Evolutionary conservation across 768 basidiomycete genomes (phyloP).

Genomic region (Rhizopogon salebrosus): DNA sequence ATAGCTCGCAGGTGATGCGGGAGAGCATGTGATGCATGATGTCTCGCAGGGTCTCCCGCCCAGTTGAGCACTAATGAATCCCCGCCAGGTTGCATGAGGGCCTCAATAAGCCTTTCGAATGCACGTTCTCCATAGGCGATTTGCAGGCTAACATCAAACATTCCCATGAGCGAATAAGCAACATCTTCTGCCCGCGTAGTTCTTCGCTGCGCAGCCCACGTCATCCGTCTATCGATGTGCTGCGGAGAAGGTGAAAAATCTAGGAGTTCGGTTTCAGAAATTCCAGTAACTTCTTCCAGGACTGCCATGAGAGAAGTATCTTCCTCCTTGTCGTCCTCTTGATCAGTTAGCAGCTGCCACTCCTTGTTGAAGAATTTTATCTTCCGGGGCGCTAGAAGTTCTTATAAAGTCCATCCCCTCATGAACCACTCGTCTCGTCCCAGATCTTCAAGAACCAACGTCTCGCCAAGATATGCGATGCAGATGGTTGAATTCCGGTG

Average conservation of each 20-base stretch:
- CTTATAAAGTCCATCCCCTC: constrained; percentile 1
- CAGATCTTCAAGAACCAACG: not conserved
- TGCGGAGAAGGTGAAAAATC: not conserved
- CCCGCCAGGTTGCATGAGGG: not conserved
- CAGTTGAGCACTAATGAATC: constrained; percentile 3
- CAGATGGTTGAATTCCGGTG: not conserved
- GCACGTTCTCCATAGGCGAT: constrained; percentile 12
- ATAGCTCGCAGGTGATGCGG: not conserved
- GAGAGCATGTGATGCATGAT: not conserved
- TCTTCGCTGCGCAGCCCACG: constrained; percentile 11
- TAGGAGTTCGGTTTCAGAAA: not conserved
- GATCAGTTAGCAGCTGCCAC: not conserved
- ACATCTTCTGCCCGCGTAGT: constrained; percentile 13
- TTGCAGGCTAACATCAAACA: constrained; percentile 10
- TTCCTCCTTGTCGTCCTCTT: not conserved
- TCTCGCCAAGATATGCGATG: not conserved
- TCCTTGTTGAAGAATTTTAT: not conserved
- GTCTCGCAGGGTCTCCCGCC: not conserved
- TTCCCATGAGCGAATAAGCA: constrained; percentile 12
- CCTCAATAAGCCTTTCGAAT: constrained; percentile 4
- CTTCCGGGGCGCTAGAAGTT: not conserved
- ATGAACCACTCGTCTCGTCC: not conserved
- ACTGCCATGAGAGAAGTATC: not conserved
- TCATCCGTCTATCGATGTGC: not conserved
- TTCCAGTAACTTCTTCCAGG: not conserved